Evolutionary conservation across 495 filamentous ascomycete species (phyloP).

Genomic region (Daldinia vernicosa): DNA sequence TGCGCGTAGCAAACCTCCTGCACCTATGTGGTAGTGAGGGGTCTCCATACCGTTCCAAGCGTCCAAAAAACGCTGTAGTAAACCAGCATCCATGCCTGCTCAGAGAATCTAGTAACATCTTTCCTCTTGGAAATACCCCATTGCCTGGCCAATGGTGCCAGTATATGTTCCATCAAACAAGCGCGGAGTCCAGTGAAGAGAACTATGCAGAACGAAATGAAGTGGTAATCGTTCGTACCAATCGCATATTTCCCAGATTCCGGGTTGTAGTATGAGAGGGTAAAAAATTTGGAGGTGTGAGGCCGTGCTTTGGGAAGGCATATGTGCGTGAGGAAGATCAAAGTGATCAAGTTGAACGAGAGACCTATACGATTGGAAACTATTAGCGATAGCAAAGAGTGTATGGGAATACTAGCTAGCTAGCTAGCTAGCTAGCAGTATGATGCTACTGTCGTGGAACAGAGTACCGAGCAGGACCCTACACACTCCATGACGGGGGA

Average conservation of each 20-base stretch:
- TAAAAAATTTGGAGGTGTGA: slow-evolving; percentile 86
- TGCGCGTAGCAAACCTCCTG: background rate
- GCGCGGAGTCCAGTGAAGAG: slow-evolving; percentile 87
- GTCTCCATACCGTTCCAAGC: slow-evolving; percentile 78
- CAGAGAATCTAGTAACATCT: slow-evolving; percentile 80
- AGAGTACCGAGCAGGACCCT: slow-evolving; percentile 12
- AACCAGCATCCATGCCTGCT: slow-evolving; percentile 88
- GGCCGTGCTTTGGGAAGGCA: slow-evolving; percentile 78
- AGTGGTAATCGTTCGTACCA: slow-evolving; percentile 80
- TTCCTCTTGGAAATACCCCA: slow-evolving; percentile 77
- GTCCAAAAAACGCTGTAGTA: slow-evolving; percentile 84
- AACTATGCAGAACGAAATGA: slow-evolving; percentile 81
- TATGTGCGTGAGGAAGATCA: slow-evolving; percentile 79
- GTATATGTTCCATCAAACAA: slow-evolving; percentile 84
- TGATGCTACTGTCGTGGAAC: slow-evolving; percentile 30
- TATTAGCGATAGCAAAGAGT: slow-evolving; percentile 26
- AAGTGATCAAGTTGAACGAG: slow-evolving; percentile 78
- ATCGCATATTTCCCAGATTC: slow-evolving; percentile 71
- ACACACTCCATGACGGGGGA: slow-evolving; percentile 4
- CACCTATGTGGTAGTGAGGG: slow-evolving; percentile 1
- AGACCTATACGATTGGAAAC: slow-evolving; percentile 63
- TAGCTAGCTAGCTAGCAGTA: slow-evolving; percentile 4
- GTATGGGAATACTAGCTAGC: slow-evolving; percentile 2
- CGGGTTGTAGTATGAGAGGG: slow-evolving; percentile 81
- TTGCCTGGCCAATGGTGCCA: slow-evolving; percentile 75